Base-by-base conservation (phyloP, 2,329 filamentous ascomycete species). In the Harringtonia lauricola region DNA sequence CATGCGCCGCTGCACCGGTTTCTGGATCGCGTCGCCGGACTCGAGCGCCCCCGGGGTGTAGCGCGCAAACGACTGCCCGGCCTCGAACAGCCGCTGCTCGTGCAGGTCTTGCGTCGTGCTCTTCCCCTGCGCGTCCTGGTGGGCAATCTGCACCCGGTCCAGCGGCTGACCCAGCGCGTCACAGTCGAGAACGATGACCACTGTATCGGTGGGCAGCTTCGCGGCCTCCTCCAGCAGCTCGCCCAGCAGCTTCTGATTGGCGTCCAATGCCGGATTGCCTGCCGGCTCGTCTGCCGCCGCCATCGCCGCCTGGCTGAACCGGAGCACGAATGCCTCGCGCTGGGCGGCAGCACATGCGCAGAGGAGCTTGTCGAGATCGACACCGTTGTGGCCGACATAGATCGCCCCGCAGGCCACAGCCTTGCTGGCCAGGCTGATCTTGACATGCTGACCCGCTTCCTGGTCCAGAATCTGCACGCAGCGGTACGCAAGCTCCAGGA, bases 1-100 rank as follows among this genome's bases (percentile, higher is more conserved):
- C n/a, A 51, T 41, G n/a, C 51, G 47, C 21, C 55, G 44, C 26
- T 59, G 44, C 7, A 56, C 40, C 1, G 59, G 58, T 38, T 53
- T 57, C 24, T 34, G 18, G 13, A 40, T 43, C 2, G 24, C 8
- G n/a, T 36, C 31, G 18, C 26, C 35, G 2, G 35, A 19, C n/a
- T 43, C 40, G 12, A 42, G 24, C 3, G 36, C 24, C 8, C 15
- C 26, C 6, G 22, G 24, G 14, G 15, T 7, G 3, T 19, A 46
- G 5, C 24, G 18, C 2, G 26, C 41, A 41, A 46, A 33, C 5
- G 31, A 46, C 5, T 40, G 36, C 10, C n/a, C n/a, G 3, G 40
- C 31, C 24, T 31, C 31, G 17, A 46, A 43, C 36, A 21, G 36
- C 7, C 36, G 40, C 31, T 39, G 30, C 13, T 46, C 36, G 7